phyloP scores from a whole-genome alignment of 2,329 filamentous ascomycete species.

The Fusarium nelsonii region DNA sequence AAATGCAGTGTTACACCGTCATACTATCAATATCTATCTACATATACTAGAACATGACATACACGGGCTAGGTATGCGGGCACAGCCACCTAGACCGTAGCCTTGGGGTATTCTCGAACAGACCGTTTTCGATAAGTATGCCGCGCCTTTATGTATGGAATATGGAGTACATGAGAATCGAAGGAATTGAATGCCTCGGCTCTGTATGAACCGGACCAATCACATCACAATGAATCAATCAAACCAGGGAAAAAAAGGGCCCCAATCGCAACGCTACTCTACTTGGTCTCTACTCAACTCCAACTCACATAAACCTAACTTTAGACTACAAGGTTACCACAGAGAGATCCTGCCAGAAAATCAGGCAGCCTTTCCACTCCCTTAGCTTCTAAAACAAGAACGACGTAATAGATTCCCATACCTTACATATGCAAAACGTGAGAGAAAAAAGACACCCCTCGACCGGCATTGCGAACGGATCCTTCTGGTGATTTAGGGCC shows the following conservation, averaged over 20 bases:
- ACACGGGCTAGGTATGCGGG: slow-evolving; percentile 4
- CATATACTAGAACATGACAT: slow-evolving; percentile 12
- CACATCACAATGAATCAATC: background rate
- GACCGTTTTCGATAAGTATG: slow-evolving; percentile 6
- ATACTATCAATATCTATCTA: slow-evolving; percentile 26
- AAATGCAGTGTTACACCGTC: slow-evolving; percentile 32
- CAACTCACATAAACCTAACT: slow-evolving; percentile 3
- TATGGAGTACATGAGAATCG: slow-evolving; percentile 4
- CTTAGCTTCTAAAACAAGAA: slow-evolving; percentile 11
- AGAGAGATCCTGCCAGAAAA: background rate
- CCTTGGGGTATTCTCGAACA: slow-evolving; percentile 8
- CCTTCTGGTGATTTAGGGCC: slow-evolving; percentile 4
- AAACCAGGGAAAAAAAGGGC: background rate
- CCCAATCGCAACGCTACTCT: background rate
- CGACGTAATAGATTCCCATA: background rate
- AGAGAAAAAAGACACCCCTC: background rate
- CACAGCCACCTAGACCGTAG: slow-evolving; percentile 28
- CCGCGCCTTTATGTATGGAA: background rate
- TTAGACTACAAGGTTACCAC: background rate
- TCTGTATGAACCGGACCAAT: slow-evolving; percentile 36
- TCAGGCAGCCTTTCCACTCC: slow-evolving; percentile 16
- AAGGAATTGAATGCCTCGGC: slow-evolving; percentile 26
- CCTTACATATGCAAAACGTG: background rate
- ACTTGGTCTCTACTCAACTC: background rate
- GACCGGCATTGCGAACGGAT: slow-evolving; percentile 1